Evolutionary conservation across 2,329 filamentous ascomycete species (phyloP).

Genomic region (Aureobasidium sp.): DNA sequence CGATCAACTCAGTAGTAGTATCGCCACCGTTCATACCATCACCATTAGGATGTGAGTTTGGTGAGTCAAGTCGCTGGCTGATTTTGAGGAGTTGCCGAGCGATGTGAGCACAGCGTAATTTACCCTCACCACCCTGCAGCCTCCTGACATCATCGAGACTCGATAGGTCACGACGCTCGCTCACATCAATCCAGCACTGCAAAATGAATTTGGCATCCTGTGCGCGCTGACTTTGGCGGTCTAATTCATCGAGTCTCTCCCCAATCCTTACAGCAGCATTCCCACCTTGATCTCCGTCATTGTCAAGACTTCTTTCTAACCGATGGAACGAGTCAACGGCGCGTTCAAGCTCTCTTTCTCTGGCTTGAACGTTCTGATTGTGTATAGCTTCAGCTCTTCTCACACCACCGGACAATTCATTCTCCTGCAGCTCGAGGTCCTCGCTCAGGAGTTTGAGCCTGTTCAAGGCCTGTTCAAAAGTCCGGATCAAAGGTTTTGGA

Average conservation of each 20-base stretch:
- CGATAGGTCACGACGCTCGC: constrained; percentile 77
- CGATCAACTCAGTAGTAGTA: constrained; percentile 62
- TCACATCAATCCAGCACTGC: constrained; percentile 94
- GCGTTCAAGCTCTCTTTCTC: constrained; percentile 83
- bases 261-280: constrained; percentile 93
- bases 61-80: constrained; percentile 77
- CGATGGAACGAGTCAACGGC: constrained; percentile 89
- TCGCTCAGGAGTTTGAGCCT: constrained; percentile 66
- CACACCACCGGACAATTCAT: constrained; percentile 82
- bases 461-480: constrained; percentile 72
- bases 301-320: constrained; percentile 69
- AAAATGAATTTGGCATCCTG: constrained; percentile 92
- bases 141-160: constrained; percentile 83
- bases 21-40: constrained; percentile 26
- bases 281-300: constrained; percentile 55
- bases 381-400: constrained; percentile 88
- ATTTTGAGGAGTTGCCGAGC: constrained; percentile 89
- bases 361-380: constrained; percentile 78
- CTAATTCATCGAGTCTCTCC: constrained; percentile 85
- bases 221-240: constrained; percentile 81
- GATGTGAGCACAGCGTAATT: constrained; percentile 89
- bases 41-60: not conserved
- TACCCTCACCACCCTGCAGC: constrained; percentile 80
- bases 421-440: constrained; percentile 83
- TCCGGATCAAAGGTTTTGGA: constrained; percentile 90